These are phyloP conservation scores for Leptographium lundbergii DNA, from an alignment of 2,329 filamentous ascomycete species.

Conservation along the genomic window DNA sequence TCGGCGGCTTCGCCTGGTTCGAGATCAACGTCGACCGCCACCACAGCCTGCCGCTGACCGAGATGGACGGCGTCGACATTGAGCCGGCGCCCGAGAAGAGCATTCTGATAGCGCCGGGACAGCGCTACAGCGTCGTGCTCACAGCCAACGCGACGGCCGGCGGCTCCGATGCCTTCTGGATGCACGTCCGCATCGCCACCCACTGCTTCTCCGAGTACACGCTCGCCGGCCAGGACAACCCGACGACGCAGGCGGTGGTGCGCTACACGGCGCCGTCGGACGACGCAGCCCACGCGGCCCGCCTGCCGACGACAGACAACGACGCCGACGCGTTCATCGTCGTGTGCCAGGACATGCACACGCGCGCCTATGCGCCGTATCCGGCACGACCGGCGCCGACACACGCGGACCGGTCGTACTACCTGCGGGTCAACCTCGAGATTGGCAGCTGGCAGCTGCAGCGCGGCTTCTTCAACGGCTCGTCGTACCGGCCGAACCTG, in stretches of 20 bases:
- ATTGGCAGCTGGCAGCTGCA: constrained; percentile 46
- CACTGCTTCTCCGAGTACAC: constrained; percentile 44
- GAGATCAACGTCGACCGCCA: constrained; percentile 61
- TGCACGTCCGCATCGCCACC: constrained; percentile 49
- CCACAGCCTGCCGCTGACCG: constrained; percentile 38
- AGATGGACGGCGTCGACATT: constrained; percentile 58
- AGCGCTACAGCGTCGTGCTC: constrained; percentile 57
- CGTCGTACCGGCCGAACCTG: constrained; percentile 37
- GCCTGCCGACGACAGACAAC: constrained; percentile 20
- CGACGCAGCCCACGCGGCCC: neutral
- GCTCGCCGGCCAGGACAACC: constrained; percentile 25
- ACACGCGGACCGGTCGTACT: constrained; percentile 37
- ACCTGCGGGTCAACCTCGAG: constrained; percentile 44
- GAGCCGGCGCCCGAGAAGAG: constrained; percentile 44
- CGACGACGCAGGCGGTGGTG: constrained; percentile 36
- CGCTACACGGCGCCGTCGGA: constrained; percentile 23
- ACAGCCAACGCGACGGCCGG: constrained; percentile 40
- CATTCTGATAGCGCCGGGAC: constrained; percentile 55
- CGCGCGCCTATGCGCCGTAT: constrained; percentile 29
- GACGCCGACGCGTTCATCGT: constrained; percentile 22
- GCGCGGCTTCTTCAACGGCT: constrained; percentile 45
- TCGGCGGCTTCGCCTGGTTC: constrained; percentile 59
- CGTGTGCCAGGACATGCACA: constrained; percentile 38
- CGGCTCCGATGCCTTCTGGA: constrained; percentile 41
- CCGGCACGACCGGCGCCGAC: constrained; percentile 28